phyloP scores from a whole-genome alignment of 805 yeast species.

The Ogataea sp. region DNA sequence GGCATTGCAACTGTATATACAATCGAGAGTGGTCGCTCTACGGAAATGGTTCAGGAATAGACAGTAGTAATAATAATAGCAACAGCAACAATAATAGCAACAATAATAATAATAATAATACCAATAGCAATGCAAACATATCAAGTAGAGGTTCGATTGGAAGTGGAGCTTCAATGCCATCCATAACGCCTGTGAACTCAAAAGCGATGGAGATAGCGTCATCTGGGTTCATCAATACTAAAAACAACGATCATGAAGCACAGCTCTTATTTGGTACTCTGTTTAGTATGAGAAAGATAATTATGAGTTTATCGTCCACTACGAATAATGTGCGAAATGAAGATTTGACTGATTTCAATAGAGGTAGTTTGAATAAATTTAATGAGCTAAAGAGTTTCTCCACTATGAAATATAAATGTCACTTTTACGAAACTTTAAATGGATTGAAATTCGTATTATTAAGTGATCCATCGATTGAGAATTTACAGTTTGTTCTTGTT shows the following conservation, averaged over 20 bases:
- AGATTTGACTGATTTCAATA: not conserved
- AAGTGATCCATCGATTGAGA: conserved; percentile 55
- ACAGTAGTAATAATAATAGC: not conserved
- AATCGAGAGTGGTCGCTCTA: conserved; percentile 49
- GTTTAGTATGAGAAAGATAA: conserved; percentile 69
- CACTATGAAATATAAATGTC: conserved; percentile 75
- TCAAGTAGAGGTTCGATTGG: not conserved
- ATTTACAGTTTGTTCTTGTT: conserved; percentile 45
- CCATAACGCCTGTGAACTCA: not conserved
- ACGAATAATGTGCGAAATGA: not conserved
- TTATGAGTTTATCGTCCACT: conserved; percentile 29
- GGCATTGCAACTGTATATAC: conserved; percentile 86
- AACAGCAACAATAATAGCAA: not conserved
- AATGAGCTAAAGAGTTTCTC: conserved; percentile 41
- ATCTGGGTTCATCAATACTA: conserved; percentile 37
- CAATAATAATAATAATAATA: not conserved
- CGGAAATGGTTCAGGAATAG: not conserved
- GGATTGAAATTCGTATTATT: conserved; percentile 70
- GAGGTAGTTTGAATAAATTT: conserved; percentile 18
- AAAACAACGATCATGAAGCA: conserved; percentile 60
- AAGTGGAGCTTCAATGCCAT: no score
- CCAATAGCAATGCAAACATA: not conserved
- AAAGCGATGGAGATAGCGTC: not conserved
- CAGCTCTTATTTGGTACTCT: conserved; percentile 81
- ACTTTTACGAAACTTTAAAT: conserved; percentile 71